Base-by-base conservation (phyloP, 2,329 filamentous ascomycete genomes). In the Alternaria arbusti region DNA sequence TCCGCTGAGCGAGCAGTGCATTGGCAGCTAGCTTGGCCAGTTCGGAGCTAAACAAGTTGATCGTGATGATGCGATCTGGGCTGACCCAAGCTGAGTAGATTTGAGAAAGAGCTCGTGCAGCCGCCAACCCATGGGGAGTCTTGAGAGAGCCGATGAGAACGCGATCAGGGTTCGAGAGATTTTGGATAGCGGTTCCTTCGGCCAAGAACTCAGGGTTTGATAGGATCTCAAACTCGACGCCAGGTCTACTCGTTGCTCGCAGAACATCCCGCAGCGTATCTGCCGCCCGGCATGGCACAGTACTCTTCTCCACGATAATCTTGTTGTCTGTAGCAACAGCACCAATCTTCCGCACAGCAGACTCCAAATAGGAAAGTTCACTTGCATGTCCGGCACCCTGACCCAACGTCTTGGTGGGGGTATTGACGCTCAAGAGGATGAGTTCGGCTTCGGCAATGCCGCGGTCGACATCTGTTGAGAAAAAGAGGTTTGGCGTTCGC, bases 181-280 rank as follows among this genome's bases (percentile, higher is more conserved):
- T 89, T 49, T 86, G 83, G 65, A 94, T 86, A 5, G 92, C 91
- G 5, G 90, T 93, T 56, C 92, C 92, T 68, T 92, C 91, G 25
- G 92, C 90, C 46, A 95, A 83, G 75, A 94, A 95, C 77, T 95
- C 92, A 6, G 92, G 92, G 79, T 94, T 94, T 49, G 91, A 93
- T 25, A 94, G 85, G 59, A 94, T 88, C 75, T 94, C 90, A 74
- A 94, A 94, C 65, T 86, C 28, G n/a, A 47, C 45, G 20, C 17
- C 49, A 28, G 45, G 26, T 50, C 22, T 28, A 20, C 44, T 47
- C n/a, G 54, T 49, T 47, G 47, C 46, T 76, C 84, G 79, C 80
- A 93, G 88, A 68, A 89, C 92, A 68, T 90, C 86, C 70, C 87
- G 85, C 43, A 94, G 88, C 30, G 89, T 86, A 69, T 92, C 86